These are phyloP conservation scores for Sinapis alba DNA, from an alignment of 441 rosid species.

Conservation along the genomic window DNA sequence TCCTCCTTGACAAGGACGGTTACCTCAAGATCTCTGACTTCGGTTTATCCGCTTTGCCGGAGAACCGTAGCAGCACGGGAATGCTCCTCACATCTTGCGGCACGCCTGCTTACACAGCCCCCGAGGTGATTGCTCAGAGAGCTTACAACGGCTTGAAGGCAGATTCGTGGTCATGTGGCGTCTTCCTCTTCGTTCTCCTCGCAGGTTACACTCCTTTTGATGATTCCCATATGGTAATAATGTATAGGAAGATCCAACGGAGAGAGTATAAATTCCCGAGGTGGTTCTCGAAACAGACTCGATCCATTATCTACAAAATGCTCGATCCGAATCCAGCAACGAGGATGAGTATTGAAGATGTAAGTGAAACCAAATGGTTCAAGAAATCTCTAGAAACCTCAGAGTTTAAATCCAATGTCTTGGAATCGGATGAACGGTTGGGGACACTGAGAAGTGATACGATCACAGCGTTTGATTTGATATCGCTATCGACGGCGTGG, in stretches of 20 bases:
- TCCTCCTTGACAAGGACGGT: constrained; percentile 64
- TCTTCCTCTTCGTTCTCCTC: constrained; percentile 60
- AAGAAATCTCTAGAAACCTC: constrained; percentile 40
- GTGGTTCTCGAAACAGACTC: constrained; percentile 61
- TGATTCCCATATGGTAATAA: constrained; percentile 48
- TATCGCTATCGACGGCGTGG: constrained; percentile 66
- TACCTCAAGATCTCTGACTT: constrained; percentile 76
- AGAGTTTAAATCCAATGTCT: neutral
- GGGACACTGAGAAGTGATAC: neutral
- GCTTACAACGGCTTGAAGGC: constrained; percentile 77
- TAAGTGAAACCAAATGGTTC: constrained; percentile 62
- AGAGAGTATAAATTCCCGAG: constrained; percentile 65
- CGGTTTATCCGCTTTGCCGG: constrained; percentile 74
- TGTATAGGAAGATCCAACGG: constrained; percentile 61
- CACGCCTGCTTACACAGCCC: constrained; percentile 85
- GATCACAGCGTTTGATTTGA: constrained; percentile 72
- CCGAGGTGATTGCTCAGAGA: constrained; percentile 65
- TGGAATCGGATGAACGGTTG: neutral
- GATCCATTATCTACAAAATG: constrained; percentile 51
- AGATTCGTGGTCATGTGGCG: constrained; percentile 97
- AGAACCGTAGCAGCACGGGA: constrained; percentile 47
- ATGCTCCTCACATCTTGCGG: constrained; percentile 83
- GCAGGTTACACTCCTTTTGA: constrained; percentile 71
- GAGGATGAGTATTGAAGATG: constrained; percentile 61
- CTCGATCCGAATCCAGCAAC: constrained; percentile 75